Evolutionary conservation across 768 basidiomycete genomes (phyloP), one percentile per base, ranked within the genome.

Genomic region (Mrakia hoshinonis): DNA sequence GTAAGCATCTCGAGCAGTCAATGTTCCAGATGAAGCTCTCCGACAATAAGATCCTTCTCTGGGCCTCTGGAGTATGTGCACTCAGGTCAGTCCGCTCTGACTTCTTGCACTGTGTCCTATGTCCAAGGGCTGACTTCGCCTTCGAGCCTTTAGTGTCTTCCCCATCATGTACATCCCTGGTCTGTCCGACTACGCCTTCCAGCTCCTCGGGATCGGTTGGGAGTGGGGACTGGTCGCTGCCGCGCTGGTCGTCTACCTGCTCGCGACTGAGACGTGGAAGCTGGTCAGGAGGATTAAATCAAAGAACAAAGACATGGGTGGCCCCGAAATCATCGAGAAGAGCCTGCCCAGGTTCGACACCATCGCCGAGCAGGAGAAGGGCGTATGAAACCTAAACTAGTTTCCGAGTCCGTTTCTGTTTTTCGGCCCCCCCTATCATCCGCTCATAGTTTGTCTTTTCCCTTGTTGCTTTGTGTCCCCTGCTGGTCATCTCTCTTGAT

Each of bases 161-260:
- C 80, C 80, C 3, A 73, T 80, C 72, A 75, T 82, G 24, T 82
- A 81, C 75, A 81, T 82, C 52, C 64, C 61, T 6, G n/a, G 43
- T 49, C 64, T 66, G 51, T n/a, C 38, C 20, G 54, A 69, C 46
- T 70, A 73, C 13, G 60, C 80, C 31, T 81, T 82, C 78, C 76
- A 79, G 24, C 75, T 81, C 67, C 72, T 81, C 79, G 81, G 81
- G 79, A 73, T 82, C 43, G 73, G 70, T 22, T 73, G 49, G 47
- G 67, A 74, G 49, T 70, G 81, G 81, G 80, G 79, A 20, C 75
- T 80, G 66, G 76, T 81, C 24, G 77, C 79, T 67, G 76, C 76
- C 26, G 69, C 73, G 0, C 58, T 75, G 18, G 9, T 77, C 29
- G n/a, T 76, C 60, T 79, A 76, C 74, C 31, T 69, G 29, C n/a